Evolutionary conservation across 257 asterid genomes (phyloP), one percentile per base, ranked within the genome.

Genomic region (Haberlea rhodopensis): DNA sequence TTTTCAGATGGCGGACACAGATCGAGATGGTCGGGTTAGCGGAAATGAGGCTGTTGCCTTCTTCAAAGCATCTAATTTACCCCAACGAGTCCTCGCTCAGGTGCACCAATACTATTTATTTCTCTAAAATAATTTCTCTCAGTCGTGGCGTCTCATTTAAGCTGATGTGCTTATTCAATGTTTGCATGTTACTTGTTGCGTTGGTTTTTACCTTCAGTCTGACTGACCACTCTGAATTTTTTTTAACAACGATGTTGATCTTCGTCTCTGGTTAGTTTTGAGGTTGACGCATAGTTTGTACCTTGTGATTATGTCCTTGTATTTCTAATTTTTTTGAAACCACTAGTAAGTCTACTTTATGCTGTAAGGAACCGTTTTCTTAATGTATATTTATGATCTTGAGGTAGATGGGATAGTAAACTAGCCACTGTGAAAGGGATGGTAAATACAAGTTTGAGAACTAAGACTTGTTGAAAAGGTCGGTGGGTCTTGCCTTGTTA

Each of bases 1-100:
- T 79, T 91, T 91, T 63, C 87, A 76, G 80, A 81, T 84, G 72
- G 96, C 96, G 26, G 98, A 91, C 79, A 70, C 83, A 87, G 96
- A 91, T 87, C 96, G 85, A 64, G 98, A 91, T 68, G 98, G 98
- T 46, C 90, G 95, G 76, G 76, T 91, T 73, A 91, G 90, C 73
- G 96, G 98, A 58, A 75, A 5, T 40, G 96, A 91, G 85, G 98
- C 98, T 49, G 87, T 85, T 74, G 60, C 84, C 53, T 91, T 91
- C 75, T 87, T 91, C 73, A 90, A 79, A 67, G 95, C 81, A 43
- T 72, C 90, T 54, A 89, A 82, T 80, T 80, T 91, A 71, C 86
- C 96, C 74, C 77, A 77, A 78, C 95, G 61, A 66, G 95, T 91
- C 68, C 96, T 91, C 66, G 96, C 98, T 51, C 95, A 91, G 98